Evolutionary conservation across 306 rosid genomes (phyloP), one percentile per base, ranked within the genome.

Genomic region (Vigna nakashimae): DNA sequence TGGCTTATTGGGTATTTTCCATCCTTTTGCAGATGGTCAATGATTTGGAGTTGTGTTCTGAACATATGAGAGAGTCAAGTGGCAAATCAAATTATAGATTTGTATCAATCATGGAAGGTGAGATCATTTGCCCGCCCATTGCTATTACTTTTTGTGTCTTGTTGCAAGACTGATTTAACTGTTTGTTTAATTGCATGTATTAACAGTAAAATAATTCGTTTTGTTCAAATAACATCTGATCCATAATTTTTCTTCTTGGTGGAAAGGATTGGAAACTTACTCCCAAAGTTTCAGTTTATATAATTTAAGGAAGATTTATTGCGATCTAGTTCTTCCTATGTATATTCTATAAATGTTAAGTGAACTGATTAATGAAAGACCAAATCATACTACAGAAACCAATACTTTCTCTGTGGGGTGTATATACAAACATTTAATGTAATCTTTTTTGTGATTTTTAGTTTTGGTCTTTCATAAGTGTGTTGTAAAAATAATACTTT

Each of bases 11-110:
- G 60, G 60, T 73, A 22, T 51, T 81, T 40, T 68, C 74, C 34
- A 55, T 73, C 57, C 78, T 78, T 26, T 79, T 64, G 17, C 74
- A 96, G 99, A 81, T 96, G 84, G 82, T 89, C 69, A 83, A 83
- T 86, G 90, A 89, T 80, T 75, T 96, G 91, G 98, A 80, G 83
- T 87, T 83, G 12, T 79, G 81, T 87, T 85, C 96, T 69, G 86
- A 81, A 77, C 64, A 38, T 11, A 50, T 66, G 62, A 88, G 85
- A 65, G 91, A 88, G 84, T 83, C 82, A 74, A 78, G 76, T 74
- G 22, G 80, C 83, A 79, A 81, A 82, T 76, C 69, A 51, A 87
- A 68, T 84, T 84, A 74, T 15, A 83, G 81, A 57, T 57, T 52
- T 75, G 66, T 71, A 71, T 65, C 82, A 22, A 55, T 72, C 43